Evolutionary conservation across 1,139 yeast species (phyloP), one percentile per base, ranked within the genome.

Genomic region (Protomyces arabidopsidicola): DNA sequence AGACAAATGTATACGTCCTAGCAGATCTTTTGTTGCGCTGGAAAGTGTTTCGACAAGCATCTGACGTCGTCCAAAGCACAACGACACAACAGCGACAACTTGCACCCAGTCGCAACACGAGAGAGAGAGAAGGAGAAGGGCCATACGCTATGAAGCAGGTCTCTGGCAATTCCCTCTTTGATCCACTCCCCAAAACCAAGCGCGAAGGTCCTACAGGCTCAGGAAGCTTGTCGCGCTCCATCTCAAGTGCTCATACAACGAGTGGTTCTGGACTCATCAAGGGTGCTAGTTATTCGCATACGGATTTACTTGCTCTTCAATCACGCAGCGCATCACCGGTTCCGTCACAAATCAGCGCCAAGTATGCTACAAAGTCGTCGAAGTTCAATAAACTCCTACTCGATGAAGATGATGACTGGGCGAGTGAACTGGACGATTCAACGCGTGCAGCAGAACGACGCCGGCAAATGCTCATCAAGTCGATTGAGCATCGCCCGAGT

Each of bases 391-490:
- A 60, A 24, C 36, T 60, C 48, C 39, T 60, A 36, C 58, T 52
- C 34, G 58, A 53, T 20, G 42, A 56, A 27, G 63, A 60, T 22
- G 63, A 60, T 20, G 63, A 60, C 27, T 60, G 63, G 63, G 63
- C 58, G 50, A 45, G 58, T 45, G 63, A 60, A n/a, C 35, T 58
- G 42, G 63, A 60, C 20, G 63, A 60, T 24, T 42, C 53, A 1
- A 16, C 45, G 9, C 63, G 54, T 6, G 63, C 58, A n/a, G 63
- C 63, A 4, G 54, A 54, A 35, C 34, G 63, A 10, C 35, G 58
- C 14, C 16, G 52, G 16, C 58, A 60, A 50, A 45, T 53, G 58
- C 52, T 51, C 53, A 58, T 58, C 42, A 60, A 60, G 63, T 39
- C 53, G 20, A 60, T 60, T 35, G 63, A 60, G 42, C 58, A 60